A percentile compares a stretch with the other conserved stretches of the same genome.
Evolutionary conservation across 2,329 filamentous ascomycete species (phyloP).

Genomic region (Pestalotiopsis sp.): DNA sequence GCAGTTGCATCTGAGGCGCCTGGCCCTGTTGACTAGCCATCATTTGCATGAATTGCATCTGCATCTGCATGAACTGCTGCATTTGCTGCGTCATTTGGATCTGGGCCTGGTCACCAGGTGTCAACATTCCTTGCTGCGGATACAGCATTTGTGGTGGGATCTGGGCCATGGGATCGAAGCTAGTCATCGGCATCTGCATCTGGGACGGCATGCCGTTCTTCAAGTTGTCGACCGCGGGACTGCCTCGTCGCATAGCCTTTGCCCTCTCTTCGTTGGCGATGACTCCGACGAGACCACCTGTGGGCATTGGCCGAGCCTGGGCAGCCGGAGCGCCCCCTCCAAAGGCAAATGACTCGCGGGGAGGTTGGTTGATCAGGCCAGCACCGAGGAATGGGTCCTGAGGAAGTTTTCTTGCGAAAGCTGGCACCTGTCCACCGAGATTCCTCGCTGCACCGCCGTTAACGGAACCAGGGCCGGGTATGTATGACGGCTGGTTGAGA

Average conservation of each 20-base stretch:
- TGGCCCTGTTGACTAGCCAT: constrained; percentile 53
- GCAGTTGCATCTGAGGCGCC: constrained; percentile 19
- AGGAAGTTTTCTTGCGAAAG: constrained; percentile 81
- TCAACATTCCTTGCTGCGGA: constrained; percentile 44
- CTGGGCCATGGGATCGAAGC: constrained; percentile 51
- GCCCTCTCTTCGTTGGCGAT: constrained; percentile 85
- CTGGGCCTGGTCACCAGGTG: constrained; percentile 71
- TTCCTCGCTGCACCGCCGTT: constrained; percentile 49
- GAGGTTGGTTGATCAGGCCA: constrained; percentile 70
- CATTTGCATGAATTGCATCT: constrained; percentile 94
- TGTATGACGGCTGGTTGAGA: constrained; percentile 47
- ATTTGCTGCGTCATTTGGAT: constrained; percentile 83
- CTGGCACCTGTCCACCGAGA: constrained; percentile 62
- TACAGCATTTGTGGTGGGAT: constrained; percentile 56
- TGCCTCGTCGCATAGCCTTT: constrained; percentile 76
- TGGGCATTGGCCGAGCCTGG: constrained; percentile 52
- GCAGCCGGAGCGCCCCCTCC: constrained; percentile 55
- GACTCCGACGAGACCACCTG: constrained; percentile 82
- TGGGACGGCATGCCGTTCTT: constrained; percentile 38
- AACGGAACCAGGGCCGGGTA: constrained; percentile 58
- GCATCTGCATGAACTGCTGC: constrained; percentile 89
- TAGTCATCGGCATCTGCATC: constrained; percentile 34
- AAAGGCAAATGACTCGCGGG: constrained; percentile 76
- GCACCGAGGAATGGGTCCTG: constrained; percentile 85
- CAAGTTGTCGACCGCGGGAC: constrained; percentile 65